These are phyloP conservation scores for Gracilaria caudata DNA, from an alignment of 23 red algal genomes.

Conservation along the genomic window DNA sequence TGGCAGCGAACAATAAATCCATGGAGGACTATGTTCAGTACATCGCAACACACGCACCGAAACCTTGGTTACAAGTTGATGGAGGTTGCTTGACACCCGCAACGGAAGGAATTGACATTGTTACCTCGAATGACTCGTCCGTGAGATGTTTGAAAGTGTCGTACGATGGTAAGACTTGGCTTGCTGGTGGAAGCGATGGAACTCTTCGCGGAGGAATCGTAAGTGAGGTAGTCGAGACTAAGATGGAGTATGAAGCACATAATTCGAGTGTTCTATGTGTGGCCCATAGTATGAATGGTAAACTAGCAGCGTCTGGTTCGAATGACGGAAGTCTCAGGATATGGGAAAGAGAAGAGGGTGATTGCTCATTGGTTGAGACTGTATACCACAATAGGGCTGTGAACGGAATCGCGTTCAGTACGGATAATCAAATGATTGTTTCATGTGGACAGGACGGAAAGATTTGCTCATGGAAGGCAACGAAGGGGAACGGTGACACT, in stretches of 20 bases:
- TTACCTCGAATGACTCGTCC: background rate
- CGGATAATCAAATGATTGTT: background rate
- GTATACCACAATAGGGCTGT: background rate
- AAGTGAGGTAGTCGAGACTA: background rate
- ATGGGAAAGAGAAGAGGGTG: background rate
- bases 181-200: constrained; percentile 2
- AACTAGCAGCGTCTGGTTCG: constrained; percentile 13
- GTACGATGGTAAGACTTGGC: background rate
- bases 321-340: background rate
- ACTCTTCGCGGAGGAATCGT: background rate
- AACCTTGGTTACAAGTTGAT: constrained; percentile 4
- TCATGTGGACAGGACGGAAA: constrained; percentile 10
- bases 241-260: background rate
- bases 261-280: background rate
- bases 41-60: constrained; percentile 7
- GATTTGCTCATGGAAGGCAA: background rate
- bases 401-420: constrained; percentile 7
- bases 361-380: background rate
- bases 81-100: constrained; percentile 5
- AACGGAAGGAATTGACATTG: constrained; percentile 4
- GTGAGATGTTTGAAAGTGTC: background rate
- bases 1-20: background rate
- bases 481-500: background rate
- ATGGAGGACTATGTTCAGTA: background rate
- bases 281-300: background rate